Conservation (phyloP, 2,329 filamentous ascomycete genomes). For the Aspergillus sp. region DNA sequence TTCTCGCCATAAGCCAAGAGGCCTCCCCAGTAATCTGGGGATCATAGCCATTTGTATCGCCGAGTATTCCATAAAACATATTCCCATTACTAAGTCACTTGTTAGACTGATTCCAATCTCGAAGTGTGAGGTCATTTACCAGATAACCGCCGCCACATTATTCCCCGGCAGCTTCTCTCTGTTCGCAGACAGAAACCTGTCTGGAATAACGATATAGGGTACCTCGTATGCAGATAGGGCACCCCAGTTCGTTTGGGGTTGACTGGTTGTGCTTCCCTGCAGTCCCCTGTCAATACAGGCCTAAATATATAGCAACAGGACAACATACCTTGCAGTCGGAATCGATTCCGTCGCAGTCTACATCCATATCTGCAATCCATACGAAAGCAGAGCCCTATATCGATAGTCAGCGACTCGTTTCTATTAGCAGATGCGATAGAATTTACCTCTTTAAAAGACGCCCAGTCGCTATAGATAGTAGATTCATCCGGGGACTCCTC, state of each 20-base stretch:
- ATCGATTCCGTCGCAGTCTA: constrained; percentile 32
- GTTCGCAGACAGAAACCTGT: constrained; percentile 24
- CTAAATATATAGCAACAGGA: too few relatives aligned
- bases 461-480: constrained; percentile 7
- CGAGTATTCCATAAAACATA: constrained; percentile 35
- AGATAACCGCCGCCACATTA: constrained; percentile 31
- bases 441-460: not conserved
- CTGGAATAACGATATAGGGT: constrained; percentile 31
- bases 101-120: not conserved
- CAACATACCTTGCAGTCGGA: constrained; percentile 22
- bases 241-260: constrained; percentile 27
- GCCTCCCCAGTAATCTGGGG: constrained; percentile 33
- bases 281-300: not conserved
- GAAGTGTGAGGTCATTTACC: constrained; percentile 11
- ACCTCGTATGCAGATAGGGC: constrained; percentile 32
- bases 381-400: constrained; percentile 27
- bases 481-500: not conserved
- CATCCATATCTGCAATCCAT: constrained; percentile 33
- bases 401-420: not conserved
- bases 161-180: constrained; percentile 22
- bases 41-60: constrained; percentile 27
- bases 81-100: constrained; percentile 22
- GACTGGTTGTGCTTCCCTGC: constrained; percentile 29
- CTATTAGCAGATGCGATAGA: not conserved
- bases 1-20: constrained; percentile 34